Evolutionary conservation across 495 filamentous ascomycete species (phyloP).

Genomic region (Neurospora hispaniola): DNA sequence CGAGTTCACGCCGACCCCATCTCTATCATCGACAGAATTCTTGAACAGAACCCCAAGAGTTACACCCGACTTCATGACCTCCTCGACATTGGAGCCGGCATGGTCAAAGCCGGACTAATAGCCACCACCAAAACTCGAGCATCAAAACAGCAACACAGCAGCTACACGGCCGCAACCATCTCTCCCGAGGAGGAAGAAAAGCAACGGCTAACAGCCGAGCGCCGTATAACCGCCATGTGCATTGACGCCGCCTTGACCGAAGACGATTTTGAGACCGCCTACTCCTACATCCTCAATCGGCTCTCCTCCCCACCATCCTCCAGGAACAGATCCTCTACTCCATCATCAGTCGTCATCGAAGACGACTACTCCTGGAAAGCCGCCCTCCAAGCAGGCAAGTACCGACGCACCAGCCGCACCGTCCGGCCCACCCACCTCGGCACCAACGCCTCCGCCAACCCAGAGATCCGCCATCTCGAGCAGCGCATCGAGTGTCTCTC

Average conservation of each 20-base stretch:
- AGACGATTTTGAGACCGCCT: conserved; percentile 93
- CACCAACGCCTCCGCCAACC: conserved; percentile 35
- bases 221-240: conserved; percentile 75
- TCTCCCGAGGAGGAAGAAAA: conserved; percentile 20
- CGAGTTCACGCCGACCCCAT: conserved; percentile 79
- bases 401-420: conserved; percentile 44
- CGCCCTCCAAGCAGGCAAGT: conserved; percentile 77
- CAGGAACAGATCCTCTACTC: not conserved
- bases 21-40: conserved; percentile 69
- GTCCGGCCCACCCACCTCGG: conserved; percentile 41
- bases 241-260: conserved; percentile 76
- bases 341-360: conserved; percentile 18
- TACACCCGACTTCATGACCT: conserved; percentile 85
- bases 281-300: conserved; percentile 79
- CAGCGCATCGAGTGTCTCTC: conserved; percentile 89
- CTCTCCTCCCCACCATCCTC: conserved; percentile 18
- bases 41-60: conserved; percentile 75
- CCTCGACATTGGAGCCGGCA: conserved; percentile 61
- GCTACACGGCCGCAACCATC: conserved; percentile 1
- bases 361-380: conserved; percentile 91
- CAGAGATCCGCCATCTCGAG: conserved; percentile 55
- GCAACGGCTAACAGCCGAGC: conserved; percentile 35
- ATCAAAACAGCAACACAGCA: not conserved
- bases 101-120: conserved; percentile 62
- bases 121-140: conserved; percentile 10